These are phyloP conservation scores for Atalantia buxifolia DNA, from an alignment of 345 rosid genomes.

Conservation along the genomic window DNA sequence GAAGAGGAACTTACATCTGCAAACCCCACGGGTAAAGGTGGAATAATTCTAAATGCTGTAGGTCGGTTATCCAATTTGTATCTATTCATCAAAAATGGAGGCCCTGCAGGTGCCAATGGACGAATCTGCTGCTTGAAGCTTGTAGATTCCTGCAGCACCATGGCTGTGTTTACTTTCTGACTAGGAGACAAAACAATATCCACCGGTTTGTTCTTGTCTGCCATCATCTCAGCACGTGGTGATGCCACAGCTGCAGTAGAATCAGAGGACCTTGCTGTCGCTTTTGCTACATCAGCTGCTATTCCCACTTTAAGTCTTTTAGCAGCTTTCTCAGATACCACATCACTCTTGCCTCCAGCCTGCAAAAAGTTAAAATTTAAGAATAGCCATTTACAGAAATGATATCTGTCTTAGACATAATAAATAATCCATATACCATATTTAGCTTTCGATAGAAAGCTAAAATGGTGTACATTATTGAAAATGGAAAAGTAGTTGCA, in stretches of 20 bases:
- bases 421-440: neutral
- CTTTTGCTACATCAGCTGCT: conserved; percentile 38
- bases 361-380: conserved; percentile 36
- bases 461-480: neutral
- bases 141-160: conserved; percentile 33
- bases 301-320: conserved; percentile 56
- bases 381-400: conserved; percentile 13
- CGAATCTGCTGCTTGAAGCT: conserved; percentile 42
- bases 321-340: conserved; percentile 50
- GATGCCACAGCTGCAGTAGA: conserved; percentile 30
- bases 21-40: conserved; percentile 78
- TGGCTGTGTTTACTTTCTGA: conserved; percentile 34
- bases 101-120: conserved; percentile 29
- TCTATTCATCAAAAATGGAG: conserved; percentile 45
- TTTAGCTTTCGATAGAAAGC: neutral
- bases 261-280: conserved; percentile 32
- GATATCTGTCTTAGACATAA: neutral
- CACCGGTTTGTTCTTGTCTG: conserved; percentile 36
- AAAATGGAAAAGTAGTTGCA: neutral
- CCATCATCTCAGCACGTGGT: conserved; percentile 29
- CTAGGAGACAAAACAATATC: conserved; percentile 35
- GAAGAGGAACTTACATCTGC: conserved; percentile 58
- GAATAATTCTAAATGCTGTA: conserved; percentile 59
- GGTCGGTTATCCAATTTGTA: conserved; percentile 88
- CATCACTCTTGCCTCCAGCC: conserved; percentile 75